Percentiles rank a stretch among this genome's conserved stretches.
Conservation (phyloP, 805 yeast genomes). For the Saturnispora mendoncae region DNA sequence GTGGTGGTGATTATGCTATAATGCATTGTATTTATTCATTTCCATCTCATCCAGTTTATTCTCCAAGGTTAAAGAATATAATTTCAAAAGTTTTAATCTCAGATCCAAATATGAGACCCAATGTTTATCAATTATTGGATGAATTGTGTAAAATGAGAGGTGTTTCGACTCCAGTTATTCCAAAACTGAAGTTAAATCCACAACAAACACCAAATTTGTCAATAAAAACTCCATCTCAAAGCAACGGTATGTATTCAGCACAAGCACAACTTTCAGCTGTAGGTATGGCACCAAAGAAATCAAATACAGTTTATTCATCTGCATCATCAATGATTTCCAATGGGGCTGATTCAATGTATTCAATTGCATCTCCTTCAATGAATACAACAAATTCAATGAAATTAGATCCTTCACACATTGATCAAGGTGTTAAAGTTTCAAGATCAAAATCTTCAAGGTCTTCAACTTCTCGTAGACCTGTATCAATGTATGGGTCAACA, state of each 20-base stretch:
- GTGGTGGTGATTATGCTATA: slow-evolving; percentile 54
- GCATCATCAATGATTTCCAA: slow-evolving; percentile 5
- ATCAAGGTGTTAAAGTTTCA: background rate
- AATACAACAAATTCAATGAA: background rate
- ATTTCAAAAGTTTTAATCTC: slow-evolving; percentile 53
- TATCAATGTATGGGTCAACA: slow-evolving; percentile 11
- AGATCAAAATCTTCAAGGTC: background rate
- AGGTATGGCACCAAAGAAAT: background rate
- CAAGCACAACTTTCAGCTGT: background rate
- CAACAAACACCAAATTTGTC: background rate
- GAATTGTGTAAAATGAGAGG: slow-evolving; percentile 59
- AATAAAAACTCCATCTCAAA: background rate
- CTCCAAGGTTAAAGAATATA: slow-evolving; percentile 53
- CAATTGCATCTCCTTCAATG: background rate
- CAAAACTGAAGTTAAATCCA: background rate
- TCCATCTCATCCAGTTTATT: slow-evolving; percentile 49
- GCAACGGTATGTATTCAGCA: background rate
- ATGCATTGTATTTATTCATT: slow-evolving; percentile 45
- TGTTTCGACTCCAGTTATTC: slow-evolving; percentile 29
- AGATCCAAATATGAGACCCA: slow-evolving; percentile 67
- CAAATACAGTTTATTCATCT: slow-evolving; percentile 4
- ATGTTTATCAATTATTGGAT: slow-evolving; percentile 58
- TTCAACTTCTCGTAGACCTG: slow-evolving; percentile 5
- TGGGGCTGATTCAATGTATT: slow-evolving; percentile 5
- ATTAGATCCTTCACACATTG: background rate